These are phyloP conservation scores for Neolentinus lepideus DNA, from an alignment of 1,284 basidiomycete genomes.

Conservation along the genomic window DNA sequence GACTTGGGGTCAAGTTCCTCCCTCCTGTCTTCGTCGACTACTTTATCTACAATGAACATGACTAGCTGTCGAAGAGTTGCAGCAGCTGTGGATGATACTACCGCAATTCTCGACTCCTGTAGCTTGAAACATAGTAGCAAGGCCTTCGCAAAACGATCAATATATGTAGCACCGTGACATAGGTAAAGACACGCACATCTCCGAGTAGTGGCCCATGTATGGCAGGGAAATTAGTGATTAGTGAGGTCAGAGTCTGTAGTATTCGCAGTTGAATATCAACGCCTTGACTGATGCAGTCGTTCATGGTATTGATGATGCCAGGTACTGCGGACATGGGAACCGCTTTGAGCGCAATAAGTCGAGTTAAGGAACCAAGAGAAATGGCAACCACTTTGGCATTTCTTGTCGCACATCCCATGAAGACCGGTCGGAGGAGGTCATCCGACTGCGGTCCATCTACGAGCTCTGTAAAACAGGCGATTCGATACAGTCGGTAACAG, in stretches of 20 bases:
- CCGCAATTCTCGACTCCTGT: slow-evolving; percentile 91
- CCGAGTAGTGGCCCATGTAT: slow-evolving; percentile 78
- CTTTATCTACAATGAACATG: slow-evolving; percentile 97
- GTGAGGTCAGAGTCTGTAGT: slow-evolving; percentile 82
- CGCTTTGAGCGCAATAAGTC: slow-evolving; percentile 82
- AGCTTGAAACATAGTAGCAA: slow-evolving; percentile 90
- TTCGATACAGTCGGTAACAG: slow-evolving; percentile 5
- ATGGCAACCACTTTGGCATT: slow-evolving; percentile 93
- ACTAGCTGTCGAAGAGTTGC: slow-evolving; percentile 94
- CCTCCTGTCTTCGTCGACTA: slow-evolving; percentile 71
- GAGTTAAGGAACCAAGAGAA: slow-evolving; percentile 85
- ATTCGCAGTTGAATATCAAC: slow-evolving; percentile 94
- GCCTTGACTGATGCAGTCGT: slow-evolving; percentile 83
- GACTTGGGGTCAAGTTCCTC: slow-evolving; percentile 22
- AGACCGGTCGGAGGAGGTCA: slow-evolving; percentile 81
- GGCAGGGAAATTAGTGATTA: slow-evolving; percentile 81
- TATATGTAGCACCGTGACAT: not conserved
- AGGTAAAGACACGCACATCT: slow-evolving; percentile 47
- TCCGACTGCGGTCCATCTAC: slow-evolving; percentile 77
- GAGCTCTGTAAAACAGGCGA: not conserved
- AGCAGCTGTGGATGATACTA: slow-evolving; percentile 95
- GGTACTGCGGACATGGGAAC: slow-evolving; percentile 78
- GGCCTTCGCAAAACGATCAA: slow-evolving; percentile 41
- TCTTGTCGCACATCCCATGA: slow-evolving; percentile 91
- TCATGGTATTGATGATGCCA: slow-evolving; percentile 75